These are phyloP conservation scores for Penicillium crustosum DNA, from an alignment of 2,329 filamentous ascomycete genomes.

Conservation along the genomic window DNA sequence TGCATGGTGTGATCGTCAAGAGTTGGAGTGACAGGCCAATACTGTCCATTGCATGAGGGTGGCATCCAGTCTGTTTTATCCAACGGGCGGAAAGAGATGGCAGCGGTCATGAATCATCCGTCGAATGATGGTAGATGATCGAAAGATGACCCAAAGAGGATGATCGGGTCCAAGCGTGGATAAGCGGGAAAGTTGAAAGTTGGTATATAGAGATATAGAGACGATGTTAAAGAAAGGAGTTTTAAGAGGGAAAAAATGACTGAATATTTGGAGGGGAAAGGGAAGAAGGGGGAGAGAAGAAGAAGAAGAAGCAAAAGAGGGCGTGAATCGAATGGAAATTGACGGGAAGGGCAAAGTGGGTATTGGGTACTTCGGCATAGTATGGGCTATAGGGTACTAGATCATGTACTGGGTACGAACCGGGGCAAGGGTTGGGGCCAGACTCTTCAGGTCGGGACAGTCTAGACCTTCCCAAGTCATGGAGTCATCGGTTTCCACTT, in stretches of 20 bases:
- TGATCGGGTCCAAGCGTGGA: neutral
- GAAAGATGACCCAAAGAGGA: neutral
- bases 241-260: constrained; percentile 12
- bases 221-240: constrained; percentile 17
- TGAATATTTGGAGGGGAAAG: neutral
- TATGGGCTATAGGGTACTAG: neutral
- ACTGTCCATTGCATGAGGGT: constrained; percentile 34
- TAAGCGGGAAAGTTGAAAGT: constrained; percentile 4
- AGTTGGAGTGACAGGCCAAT: constrained; percentile 25
- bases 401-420: constrained; percentile 16
- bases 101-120: constrained; percentile 20
- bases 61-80: constrained; percentile 33
- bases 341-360: constrained; percentile 12
- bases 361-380: constrained; percentile 23
- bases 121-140: neutral
- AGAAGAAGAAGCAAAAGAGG: constrained; percentile 19
- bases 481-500: constrained; percentile 24
- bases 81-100: constrained; percentile 16
- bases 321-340: constrained; percentile 21
- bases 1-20: constrained; percentile 32
- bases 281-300: constrained; percentile 9
- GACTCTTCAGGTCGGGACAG: constrained; percentile 16
- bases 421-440: constrained; percentile 16
- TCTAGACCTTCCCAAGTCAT: constrained; percentile 27
- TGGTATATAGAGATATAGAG: constrained; percentile 13